Percentiles rank a stretch among this genome's conserved stretches.
These are phyloP conservation scores for Sindora glabra DNA, from an alignment of 306 rosid genomes.

Conservation along the genomic window DNA sequence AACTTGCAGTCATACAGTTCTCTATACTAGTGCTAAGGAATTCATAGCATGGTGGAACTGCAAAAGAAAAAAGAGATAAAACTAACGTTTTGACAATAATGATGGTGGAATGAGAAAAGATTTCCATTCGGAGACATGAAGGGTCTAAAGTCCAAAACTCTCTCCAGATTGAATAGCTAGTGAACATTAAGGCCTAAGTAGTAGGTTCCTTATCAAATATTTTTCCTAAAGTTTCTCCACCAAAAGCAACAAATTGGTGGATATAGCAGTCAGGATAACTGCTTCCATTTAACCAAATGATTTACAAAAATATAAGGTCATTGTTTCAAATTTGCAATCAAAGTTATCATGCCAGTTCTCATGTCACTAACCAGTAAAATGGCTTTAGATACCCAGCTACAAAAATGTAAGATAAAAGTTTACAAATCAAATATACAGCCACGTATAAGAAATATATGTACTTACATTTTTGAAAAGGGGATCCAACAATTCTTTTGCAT, in stretches of 20 bases:
- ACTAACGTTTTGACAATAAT: background rate
- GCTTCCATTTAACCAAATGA: background rate
- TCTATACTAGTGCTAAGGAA: background rate
- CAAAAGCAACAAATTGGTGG: background rate
- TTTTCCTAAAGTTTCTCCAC: background rate
- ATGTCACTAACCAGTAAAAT: background rate
- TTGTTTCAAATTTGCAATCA: background rate
- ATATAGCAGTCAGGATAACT: background rate
- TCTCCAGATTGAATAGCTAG: background rate
- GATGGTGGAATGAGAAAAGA: background rate
- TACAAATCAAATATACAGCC: background rate
- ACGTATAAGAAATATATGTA: background rate
- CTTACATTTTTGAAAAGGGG: slow-evolving; percentile 80
- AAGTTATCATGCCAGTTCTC: slow-evolving; percentile 9
- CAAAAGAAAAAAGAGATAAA: background rate
- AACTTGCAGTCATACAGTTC: background rate
- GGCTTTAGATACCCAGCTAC: no score
- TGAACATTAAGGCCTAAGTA: background rate
- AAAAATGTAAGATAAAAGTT: background rate
- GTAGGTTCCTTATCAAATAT: background rate
- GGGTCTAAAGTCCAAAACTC: background rate
- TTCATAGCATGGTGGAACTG: background rate
- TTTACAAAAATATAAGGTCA: background rate
- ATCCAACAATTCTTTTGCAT: slow-evolving; percentile 68
- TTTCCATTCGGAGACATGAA: background rate